phyloP scores from a whole-genome alignment of 768 basidiomycete species.

The Paxillus ammoniavirescens region DNA sequence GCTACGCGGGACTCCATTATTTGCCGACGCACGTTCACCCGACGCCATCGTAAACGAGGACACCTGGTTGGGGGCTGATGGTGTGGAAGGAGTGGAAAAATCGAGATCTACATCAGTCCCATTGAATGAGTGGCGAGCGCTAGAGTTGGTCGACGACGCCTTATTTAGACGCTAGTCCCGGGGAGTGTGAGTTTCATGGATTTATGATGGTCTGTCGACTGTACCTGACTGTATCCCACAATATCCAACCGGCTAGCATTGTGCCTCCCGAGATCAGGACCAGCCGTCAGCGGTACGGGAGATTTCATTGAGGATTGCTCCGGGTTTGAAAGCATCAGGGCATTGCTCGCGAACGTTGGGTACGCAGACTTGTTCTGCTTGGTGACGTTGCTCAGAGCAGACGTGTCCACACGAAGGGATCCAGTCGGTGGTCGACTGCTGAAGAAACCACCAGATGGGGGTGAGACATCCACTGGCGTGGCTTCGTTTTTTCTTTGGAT shows the following conservation, averaged over 20 bases:
- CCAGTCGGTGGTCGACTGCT: conserved; percentile 66
- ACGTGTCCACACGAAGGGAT: conserved; percentile 72
- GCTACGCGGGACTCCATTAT: conserved; percentile 40
- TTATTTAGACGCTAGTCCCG: conserved; percentile 45
- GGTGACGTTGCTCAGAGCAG: conserved; percentile 54
- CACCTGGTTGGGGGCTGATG: conserved; percentile 44
- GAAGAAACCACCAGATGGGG: conserved; percentile 43
- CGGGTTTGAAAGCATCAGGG: conserved; percentile 48
- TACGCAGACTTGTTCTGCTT: conserved; percentile 87
- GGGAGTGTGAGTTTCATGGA: conserved; percentile 15
- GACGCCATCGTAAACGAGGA: conserved; percentile 36
- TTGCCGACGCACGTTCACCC: conserved; percentile 38
- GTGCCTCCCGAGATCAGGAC: conserved; percentile 81
- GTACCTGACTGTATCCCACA: conserved; percentile 69
- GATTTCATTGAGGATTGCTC: conserved; percentile 64
- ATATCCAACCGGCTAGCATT: conserved; percentile 69
- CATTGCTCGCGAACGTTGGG: conserved; percentile 54
- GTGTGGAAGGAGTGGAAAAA: conserved; percentile 56
- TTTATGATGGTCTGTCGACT: conserved; percentile 17
- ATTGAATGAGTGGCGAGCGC: conserved; percentile 72
- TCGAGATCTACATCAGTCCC: conserved; percentile 65
- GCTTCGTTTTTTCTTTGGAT: conserved; percentile 66
- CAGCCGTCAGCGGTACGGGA: conserved; percentile 80
- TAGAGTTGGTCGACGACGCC: conserved; percentile 45
- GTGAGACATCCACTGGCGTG: conserved; percentile 57